These are phyloP conservation scores for Suillus lakei DNA, from an alignment of 768 basidiomycete genomes.

Conservation along the genomic window DNA sequence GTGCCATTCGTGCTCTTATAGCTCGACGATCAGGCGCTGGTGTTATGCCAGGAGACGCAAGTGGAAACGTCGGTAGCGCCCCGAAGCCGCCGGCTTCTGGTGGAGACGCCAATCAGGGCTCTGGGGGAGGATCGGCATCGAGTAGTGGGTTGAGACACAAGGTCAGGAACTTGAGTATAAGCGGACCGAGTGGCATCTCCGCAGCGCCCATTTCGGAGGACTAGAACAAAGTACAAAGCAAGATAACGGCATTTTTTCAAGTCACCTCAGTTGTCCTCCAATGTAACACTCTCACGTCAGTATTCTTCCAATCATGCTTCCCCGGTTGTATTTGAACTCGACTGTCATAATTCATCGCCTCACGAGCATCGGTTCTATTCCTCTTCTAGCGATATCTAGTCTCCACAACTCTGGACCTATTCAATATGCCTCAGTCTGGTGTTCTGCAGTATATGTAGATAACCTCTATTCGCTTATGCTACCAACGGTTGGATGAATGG, in stretches of 20 bases:
- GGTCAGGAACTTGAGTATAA: constrained; percentile 52
- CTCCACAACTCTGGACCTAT: not conserved
- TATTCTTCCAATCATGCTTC: constrained; percentile 9
- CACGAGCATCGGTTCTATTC: constrained; percentile 15
- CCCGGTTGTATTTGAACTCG: constrained; percentile 1
- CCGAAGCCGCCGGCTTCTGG: constrained; percentile 18
- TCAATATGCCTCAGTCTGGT: not conserved
- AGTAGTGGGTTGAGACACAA: constrained; percentile 49
- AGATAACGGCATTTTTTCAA: constrained; percentile 27
- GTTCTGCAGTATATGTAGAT: not conserved
- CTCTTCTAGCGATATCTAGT: constrained; percentile 6
- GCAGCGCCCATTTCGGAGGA: constrained; percentile 28
- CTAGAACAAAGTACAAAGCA: constrained; percentile 5
- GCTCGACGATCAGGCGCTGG: constrained; percentile 65
- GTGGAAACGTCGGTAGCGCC: constrained; percentile 26
- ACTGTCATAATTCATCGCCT: constrained; percentile 7
- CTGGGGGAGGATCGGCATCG: constrained; percentile 22
- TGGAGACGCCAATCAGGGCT: constrained; percentile 24
- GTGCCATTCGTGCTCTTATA: constrained; percentile 90
- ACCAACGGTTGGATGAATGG: not conserved
- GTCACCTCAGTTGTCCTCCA: constrained; percentile 7
- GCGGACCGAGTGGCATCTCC: constrained; percentile 33
- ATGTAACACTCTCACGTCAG: constrained; percentile 29
- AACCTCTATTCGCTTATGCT: constrained; percentile 11
- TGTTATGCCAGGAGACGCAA: constrained; percentile 51